Conservation (phyloP, 306 rosid species). For the Malus fusca region DNA sequence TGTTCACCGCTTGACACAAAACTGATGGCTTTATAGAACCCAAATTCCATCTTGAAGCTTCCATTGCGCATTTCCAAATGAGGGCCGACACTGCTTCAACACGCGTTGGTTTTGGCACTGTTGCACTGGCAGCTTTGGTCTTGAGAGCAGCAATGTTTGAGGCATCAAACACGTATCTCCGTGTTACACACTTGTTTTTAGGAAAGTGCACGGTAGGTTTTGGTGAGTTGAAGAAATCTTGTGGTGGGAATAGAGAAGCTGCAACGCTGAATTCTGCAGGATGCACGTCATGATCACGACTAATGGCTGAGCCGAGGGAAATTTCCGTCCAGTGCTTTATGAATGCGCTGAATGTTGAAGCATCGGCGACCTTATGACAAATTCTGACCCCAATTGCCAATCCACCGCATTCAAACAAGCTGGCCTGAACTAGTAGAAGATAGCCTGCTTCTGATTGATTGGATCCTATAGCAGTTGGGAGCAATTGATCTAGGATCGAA, state of each 20-base stretch:
- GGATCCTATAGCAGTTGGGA: constrained; percentile 6
- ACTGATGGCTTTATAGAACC: background rate
- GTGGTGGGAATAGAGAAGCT: background rate
- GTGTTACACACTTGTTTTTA: background rate
- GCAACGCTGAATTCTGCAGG: background rate
- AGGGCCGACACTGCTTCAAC: too few relatives aligned
- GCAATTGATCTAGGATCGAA: constrained; percentile 1
- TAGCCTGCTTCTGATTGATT: background rate
- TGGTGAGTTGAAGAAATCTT: background rate
- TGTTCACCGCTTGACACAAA: background rate
- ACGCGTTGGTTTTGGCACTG: too few relatives aligned
- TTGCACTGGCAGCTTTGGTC: too few relatives aligned
- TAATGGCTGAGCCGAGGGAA: background rate
- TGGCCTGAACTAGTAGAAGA: background rate
- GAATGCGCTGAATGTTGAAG: background rate
- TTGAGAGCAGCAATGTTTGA: too few relatives aligned
- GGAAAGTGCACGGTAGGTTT: background rate
- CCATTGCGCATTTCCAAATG: background rate
- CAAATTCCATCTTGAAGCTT: background rate
- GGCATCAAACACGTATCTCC: background rate
- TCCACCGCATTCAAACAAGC: background rate
- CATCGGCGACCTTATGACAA: background rate
- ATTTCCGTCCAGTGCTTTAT: background rate
- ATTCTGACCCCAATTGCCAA: background rate
- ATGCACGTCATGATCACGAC: background rate